Base-by-base conservation (phyloP, 257 asterid species). In the Handroanthus guayacan region DNA sequence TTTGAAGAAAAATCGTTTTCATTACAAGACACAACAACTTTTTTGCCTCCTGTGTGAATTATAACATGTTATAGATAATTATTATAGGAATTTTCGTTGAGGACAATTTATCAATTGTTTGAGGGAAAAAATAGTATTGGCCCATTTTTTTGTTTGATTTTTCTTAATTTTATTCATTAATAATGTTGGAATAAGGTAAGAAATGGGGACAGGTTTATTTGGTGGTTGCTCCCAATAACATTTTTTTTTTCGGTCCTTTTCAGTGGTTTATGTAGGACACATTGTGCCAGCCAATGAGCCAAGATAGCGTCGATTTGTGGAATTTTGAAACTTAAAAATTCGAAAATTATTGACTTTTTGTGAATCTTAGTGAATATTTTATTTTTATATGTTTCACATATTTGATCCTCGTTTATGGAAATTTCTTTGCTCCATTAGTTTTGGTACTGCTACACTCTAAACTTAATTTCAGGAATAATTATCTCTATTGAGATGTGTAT, bases 141-240 rank as follows among this genome's bases (percentile, higher is more conserved):
- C 48, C 75, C 76, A 79, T 67, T 51, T 11, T 67, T 62, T 75
- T 75, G n/a, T 14, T 41, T 71, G 51, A 39, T 9, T 63, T 62
- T 25, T 50, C 45, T 5, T 64, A n/a, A 18, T 38, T 37, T 52
- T 34, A 36, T 34, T 51, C 39, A 9, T 50, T 50, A 45, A 67
- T 77, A 75, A 63, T 47, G 65, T 43, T 67, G 17, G 77, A 60
- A 67, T 71, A 61, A 58, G 79, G 57, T 71, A 61, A 67, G 75
- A 38, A 72, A 51, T 38, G 47, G 79, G 84, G 78, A 82, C 80
- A 45, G 9, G 3, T 74, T 68, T 44, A 65, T 73, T 56, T 81
- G 80, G 72, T 39, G 50, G 70, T 45, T 57, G 38, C 10, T 9
- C 25, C 67, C 77, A 63, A 41, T 72, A 66, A 64, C 64, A 41